phyloP scores from a whole-genome alignment of 108 stramenopile genomes.

The Chaetoceros muelleri region DNA sequence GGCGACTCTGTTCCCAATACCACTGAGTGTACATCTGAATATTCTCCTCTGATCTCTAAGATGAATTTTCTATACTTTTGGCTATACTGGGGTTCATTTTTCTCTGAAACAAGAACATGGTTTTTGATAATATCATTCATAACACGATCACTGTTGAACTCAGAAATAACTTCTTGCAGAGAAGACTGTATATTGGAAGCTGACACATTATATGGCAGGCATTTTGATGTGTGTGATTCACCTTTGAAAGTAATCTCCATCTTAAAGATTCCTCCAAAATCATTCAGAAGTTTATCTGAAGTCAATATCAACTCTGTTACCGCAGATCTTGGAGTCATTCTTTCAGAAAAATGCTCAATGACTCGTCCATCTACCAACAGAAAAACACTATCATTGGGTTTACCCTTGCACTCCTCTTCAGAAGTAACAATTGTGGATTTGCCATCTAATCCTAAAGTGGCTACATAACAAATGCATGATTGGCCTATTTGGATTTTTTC shows the following conservation, averaged over 20 bases:
- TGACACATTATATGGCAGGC: constrained; percentile 35
- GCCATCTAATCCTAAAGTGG: constrained; percentile 18
- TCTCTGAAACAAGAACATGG: constrained; percentile 47
- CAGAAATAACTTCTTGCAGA: constrained; percentile 38
- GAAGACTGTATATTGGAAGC: constrained; percentile 32
- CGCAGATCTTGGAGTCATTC: constrained; percentile 16
- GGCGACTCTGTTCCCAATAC: constrained; percentile 46
- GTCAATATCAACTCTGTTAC: constrained; percentile 18
- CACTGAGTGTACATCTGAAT: too few species aligned
- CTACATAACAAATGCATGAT: constrained; percentile 14
- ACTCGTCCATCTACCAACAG: constrained; percentile 17
- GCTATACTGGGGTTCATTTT: too few species aligned
- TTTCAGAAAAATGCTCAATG: constrained; percentile 17
- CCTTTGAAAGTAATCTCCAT: constrained; percentile 20
- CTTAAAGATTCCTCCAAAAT: constrained; percentile 25
- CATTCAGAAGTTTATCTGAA: constrained; percentile 14
- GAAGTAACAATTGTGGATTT: constrained; percentile 18
- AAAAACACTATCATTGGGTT: constrained; percentile 11
- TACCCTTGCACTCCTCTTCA: constrained; percentile 9
- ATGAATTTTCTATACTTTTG: too few species aligned
- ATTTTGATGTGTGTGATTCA: constrained; percentile 18
- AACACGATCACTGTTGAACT: constrained; percentile 46
- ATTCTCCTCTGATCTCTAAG: too few species aligned
- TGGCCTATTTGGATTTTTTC: constrained; percentile 25
- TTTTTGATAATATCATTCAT: constrained; percentile 29